phyloP scores from a whole-genome alignment of 805 yeast species.

The Sugiyamaella marilandica region DNA sequence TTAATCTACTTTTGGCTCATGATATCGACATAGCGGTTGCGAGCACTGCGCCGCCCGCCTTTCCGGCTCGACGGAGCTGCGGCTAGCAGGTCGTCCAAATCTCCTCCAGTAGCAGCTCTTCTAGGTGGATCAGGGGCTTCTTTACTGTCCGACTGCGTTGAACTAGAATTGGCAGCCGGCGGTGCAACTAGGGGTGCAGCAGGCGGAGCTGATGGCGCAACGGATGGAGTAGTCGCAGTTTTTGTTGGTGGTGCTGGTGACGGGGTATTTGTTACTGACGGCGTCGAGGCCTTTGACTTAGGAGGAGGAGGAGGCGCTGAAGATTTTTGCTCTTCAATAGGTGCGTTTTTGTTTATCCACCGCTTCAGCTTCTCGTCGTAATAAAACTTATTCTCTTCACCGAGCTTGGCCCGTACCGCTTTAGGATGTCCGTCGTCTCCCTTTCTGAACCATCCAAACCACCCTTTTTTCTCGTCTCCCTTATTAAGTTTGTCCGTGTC shows the following conservation, averaged over 20 bases:
- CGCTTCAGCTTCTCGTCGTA: constrained; percentile 80
- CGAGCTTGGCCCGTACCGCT: constrained; percentile 79
- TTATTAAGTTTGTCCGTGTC: constrained; percentile 23
- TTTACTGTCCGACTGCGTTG: not conserved
- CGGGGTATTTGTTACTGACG: not conserved
- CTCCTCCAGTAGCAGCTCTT: constrained; percentile 33
- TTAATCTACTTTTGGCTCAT: constrained; percentile 35
- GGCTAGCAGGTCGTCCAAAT: constrained; percentile 45
- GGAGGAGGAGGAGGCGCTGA: constrained; percentile 74
- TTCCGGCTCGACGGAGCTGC: constrained; percentile 36
- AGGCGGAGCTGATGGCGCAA: constrained; percentile 17
- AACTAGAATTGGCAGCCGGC: constrained; percentile 10
- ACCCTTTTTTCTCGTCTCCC: constrained; percentile 34
- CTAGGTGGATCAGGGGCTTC: constrained; percentile 13
- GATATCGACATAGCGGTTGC: constrained; percentile 60
- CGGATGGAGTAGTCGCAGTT: constrained; percentile 13
- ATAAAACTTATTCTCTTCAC: constrained; percentile 66
- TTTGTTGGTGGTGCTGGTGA: not conserved
- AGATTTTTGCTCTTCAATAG: constrained; percentile 33
- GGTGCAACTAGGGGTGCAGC: constrained; percentile 25
- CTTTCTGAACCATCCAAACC: constrained; percentile 58
- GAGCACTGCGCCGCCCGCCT: constrained; percentile 50
- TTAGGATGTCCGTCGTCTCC: constrained; percentile 59
- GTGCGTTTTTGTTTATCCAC: constrained; percentile 71
- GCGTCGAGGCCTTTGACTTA: constrained; percentile 18